phyloP scores from a whole-genome alignment of 2,329 filamentous ascomycete species.

The Diaporthe citri region DNA sequence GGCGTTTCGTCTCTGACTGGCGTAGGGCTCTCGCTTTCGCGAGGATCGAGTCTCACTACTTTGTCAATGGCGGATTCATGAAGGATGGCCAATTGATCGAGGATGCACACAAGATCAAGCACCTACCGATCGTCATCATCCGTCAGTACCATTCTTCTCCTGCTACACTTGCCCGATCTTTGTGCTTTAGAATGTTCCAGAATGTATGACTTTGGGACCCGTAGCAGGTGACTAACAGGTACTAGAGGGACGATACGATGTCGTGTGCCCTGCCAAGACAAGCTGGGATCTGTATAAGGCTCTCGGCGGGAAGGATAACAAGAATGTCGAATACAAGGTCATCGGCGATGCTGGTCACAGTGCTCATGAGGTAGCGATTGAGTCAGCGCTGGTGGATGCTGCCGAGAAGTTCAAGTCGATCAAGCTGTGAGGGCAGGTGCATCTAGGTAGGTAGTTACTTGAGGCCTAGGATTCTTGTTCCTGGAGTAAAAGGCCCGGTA shows the following conservation, averaged over 20 bases:
- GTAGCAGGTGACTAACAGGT: no score
- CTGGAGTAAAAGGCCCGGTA: no score
- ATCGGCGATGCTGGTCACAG: conserved; percentile 45
- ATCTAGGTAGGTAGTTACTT: not conserved
- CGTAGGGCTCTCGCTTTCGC: conserved; percentile 53
- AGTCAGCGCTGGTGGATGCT: conserved; percentile 47
- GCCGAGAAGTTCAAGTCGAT: conserved; percentile 46
- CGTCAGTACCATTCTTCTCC: conserved; percentile 36
- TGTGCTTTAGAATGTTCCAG: no score
- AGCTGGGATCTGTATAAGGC: conserved; percentile 58
- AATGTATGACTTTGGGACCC: no score
- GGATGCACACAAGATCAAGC: conserved; percentile 46
- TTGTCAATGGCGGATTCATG: conserved; percentile 55
- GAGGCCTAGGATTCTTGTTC: not conserved
- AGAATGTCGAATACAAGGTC: conserved; percentile 46
- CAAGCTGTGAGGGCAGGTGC: conserved; percentile 29
- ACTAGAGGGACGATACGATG: conserved; percentile 55
- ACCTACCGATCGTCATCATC: conserved; percentile 52
- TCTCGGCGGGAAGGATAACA: conserved; percentile 47
- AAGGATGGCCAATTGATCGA: conserved; percentile 54
- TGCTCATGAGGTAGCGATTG: conserved; percentile 45
- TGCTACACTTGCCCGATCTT: no score
- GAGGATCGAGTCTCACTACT: conserved; percentile 57
- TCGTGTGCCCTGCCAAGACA: conserved; percentile 57
- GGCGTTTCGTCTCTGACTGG: conserved; percentile 33